Base-by-base conservation (phyloP, 2,329 filamentous ascomycete genomes). In the Sordariomycetes sp. region DNA sequence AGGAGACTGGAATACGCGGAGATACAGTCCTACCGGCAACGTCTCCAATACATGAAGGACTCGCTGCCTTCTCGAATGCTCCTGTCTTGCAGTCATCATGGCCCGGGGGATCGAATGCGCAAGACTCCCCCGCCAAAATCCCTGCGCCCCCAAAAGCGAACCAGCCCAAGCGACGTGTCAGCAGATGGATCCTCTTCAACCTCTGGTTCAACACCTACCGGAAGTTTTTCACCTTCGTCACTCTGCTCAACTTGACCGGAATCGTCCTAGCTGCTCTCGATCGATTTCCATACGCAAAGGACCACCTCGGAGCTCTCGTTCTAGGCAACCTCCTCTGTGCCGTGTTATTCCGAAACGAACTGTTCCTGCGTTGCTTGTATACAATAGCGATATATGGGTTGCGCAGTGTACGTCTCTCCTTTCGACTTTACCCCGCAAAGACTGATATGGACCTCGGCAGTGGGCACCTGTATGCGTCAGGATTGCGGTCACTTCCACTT, bases 181-280 rank as follows among this genome's bases (percentile, higher is more conserved):
- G 64, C 62, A 64, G 65, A 56, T 70, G 66, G 68, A 66, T 72
- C 25, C 60, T 65, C 1, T 67, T 71, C 60, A 61, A 63, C 52
- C 65, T 73, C 10, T 73, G 70, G 70, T 71, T 70, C 65, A 72
- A 70, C 63, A 69, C 69, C 10, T 73, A 73, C 59, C 66, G 68
- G 22, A 69, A 69, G 61, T 70, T 73, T 62, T 73, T 73, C 62
- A 67, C 64, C 20, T 65, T 72, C 45, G 68, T 71, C 54, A 67
- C 65, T 4, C 32, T 63, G 55, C 64, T 72, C 58, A 72, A 73
- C 64, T 56, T 70, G 17, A 58, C 60, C 6, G 70, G 70, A 3
- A 71, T 73, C 52, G 62, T 69, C 57, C 59, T 72, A 61, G 64
- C 69, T 0, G 64, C 65, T 1, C 56, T 67, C 1, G 65, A 64